Evolutionary conservation across 345 rosid genomes (phyloP).

Genomic region (Eucalyptus viminalis): DNA sequence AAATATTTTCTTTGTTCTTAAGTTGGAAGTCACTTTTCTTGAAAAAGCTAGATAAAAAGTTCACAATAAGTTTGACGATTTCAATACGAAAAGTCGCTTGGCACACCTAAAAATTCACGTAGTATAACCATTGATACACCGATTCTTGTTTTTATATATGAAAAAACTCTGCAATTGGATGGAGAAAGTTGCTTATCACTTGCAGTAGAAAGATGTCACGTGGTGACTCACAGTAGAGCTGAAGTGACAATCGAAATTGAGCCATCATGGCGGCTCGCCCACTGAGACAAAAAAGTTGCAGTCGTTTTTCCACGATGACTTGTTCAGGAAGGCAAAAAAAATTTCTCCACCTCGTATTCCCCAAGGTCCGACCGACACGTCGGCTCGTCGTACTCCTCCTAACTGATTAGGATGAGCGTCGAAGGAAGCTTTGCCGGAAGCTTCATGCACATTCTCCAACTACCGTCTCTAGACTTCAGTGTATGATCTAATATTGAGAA

Average conservation of each 20-base stretch:
- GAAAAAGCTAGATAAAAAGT: neutral
- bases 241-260: neutral
- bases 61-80: neutral
- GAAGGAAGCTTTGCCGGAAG: neutral
- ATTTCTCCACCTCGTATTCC: neutral
- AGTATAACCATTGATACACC: neutral
- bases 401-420: neutral
- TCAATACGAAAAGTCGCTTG: neutral
- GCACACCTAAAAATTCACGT: neutral
- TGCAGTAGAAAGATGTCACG: neutral
- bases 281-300: accelerated
- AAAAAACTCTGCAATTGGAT: neutral
- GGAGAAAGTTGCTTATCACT: neutral
- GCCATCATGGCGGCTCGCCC: neutral
- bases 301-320: neutral
- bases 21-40: neutral
- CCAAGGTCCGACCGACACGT: neutral
- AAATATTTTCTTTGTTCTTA: too few relatives aligned
- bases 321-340: neutral
- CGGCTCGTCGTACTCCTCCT: neutral
- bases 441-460: neutral
- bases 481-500: neutral
- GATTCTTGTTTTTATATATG: neutral
- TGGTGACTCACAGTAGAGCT: neutral
- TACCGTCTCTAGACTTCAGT: neutral